Conservation (phyloP, 192 early-diverging fungal species). For the Cetraspora pellucida region DNA sequence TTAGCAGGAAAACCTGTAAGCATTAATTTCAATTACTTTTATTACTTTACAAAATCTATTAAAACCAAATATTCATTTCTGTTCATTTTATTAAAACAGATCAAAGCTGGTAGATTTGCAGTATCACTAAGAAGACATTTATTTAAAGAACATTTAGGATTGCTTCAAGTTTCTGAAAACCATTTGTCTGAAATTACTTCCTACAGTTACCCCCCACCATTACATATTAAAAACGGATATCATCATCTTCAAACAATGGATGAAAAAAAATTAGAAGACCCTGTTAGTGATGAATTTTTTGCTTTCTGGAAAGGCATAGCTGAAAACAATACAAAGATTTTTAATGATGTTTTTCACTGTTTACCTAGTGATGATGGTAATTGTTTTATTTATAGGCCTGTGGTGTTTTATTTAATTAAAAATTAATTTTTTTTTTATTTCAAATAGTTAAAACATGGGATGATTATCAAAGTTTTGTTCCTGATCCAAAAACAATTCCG, state of each 20-base stretch:
- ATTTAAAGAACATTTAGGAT: slow-evolving; percentile 84
- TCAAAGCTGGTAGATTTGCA: slow-evolving; percentile 73
- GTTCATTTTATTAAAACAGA: slow-evolving; percentile 41
- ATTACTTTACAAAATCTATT: neutral
- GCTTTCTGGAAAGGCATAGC: slow-evolving; percentile 66
- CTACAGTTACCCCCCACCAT: slow-evolving; percentile 36
- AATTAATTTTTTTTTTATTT: slow-evolving; percentile 33
- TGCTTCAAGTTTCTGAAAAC: slow-evolving; percentile 52
- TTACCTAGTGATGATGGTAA: slow-evolving; percentile 82
- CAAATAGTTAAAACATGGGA: slow-evolving; percentile 38
- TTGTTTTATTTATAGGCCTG: neutral
- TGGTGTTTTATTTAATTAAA: neutral
- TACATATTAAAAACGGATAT: neutral
- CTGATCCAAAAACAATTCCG: slow-evolving; percentile 35
- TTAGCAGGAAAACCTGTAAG: slow-evolving; percentile 70
- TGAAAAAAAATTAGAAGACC: slow-evolving; percentile 64
- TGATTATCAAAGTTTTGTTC: slow-evolving; percentile 43
- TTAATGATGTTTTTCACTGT: slow-evolving; percentile 79
- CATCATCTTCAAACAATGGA: slow-evolving; percentile 37
- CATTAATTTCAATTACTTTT: neutral
- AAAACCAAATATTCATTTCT: neutral
- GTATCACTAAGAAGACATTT: slow-evolving; percentile 69
- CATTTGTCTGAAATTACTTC: slow-evolving; percentile 43
- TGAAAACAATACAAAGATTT: slow-evolving; percentile 64
- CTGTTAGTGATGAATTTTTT: slow-evolving; percentile 68